Base-by-base conservation (phyloP, 805 yeast species). In the Teunomyces aglyptinius region DNA sequence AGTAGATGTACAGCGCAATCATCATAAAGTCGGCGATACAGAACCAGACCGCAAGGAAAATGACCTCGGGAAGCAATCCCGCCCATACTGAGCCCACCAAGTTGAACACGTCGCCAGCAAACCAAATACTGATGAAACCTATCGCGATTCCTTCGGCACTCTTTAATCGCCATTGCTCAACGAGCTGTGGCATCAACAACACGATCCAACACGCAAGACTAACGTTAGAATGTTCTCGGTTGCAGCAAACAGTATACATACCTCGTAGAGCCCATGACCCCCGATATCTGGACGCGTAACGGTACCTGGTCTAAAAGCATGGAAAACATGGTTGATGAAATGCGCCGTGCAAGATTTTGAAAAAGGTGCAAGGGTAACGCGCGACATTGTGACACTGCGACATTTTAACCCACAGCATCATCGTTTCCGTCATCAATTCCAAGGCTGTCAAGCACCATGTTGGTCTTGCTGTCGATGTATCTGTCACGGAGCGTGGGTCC, bases 121-220 rank as follows among this genome's bases (percentile, higher is more conserved):
- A 75, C 94, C 94, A 86, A 44, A 83, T 76, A 8, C 77, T 53
- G 20, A 86, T 74, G 56, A 87, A 86, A 5, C 83, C 77, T 27
- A 84, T 74, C 32, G 92, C 80, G 19, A 86, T 81, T 5, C 95
- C 95, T 28, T 85, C 91, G 3, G 89, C 87, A 13, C 82, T 76
- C 58, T 86, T 82, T 45, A 82, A 65, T 45, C 86, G 67, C 90
- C 90, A 87, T 65, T 86, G 92, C 60, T 86, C 95, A 20, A 86
- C 76, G 40, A 86, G 73, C 61, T 86, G 95, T 0, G 95, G 94
- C 53, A 87, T 67, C 48, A 86, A 73, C 34, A 86, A 65, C 11
- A 86, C 90, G 10, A 87, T 75, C 90, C 91, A 87, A 61, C 92
- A 84, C 0, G 92, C 89, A 35, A 86, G 73, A 27, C 82, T 76